These are phyloP conservation scores for Thinopyrum elongatum DNA, from an alignment of 176 grass and related monocot genomes.

Conservation along the genomic window DNA sequence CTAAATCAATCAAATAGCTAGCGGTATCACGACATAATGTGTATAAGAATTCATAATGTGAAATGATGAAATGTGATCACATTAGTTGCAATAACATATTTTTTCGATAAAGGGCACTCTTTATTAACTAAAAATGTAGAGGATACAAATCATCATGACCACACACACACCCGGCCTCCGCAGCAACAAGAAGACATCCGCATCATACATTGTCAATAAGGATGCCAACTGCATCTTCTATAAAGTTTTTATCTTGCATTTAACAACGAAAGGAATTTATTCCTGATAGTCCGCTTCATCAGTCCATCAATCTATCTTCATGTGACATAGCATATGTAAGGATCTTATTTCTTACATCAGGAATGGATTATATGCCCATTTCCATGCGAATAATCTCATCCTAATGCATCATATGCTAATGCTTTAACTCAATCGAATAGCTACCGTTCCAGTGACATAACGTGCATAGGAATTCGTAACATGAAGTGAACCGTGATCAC, in stretches of 20 bases:
- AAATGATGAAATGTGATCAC: not conserved
- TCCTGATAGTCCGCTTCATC: not conserved
- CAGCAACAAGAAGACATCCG: too few species aligned
- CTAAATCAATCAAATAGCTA: not conserved
- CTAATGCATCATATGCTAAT: slow-evolving; percentile 12
- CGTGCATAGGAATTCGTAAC: not conserved
- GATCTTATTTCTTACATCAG: not conserved
- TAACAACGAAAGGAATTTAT: not conserved
- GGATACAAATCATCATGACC: too few species aligned
- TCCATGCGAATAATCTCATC: slow-evolving; percentile 20
- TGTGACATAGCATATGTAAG: not conserved
- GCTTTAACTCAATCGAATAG: slow-evolving; percentile 1
- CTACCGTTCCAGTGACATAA: not conserved
- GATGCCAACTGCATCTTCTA: not conserved
- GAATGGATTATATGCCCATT: slow-evolving; percentile 1
- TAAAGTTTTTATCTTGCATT: slow-evolving; percentile 14
- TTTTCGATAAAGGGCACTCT: too few species aligned
- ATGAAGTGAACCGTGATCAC: not conserved
- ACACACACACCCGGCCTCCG: too few species aligned
- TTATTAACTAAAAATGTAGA: too few species aligned
- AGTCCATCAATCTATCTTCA: not conserved
- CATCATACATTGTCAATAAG: not conserved
- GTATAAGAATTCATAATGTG: not conserved
- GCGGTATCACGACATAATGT: not conserved
- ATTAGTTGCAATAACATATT: not conserved